Percentiles rank a stretch among this genome's conserved stretches.
phyloP scores from a whole-genome alignment of 169 alveolate genomes.

The Plasmodium gonderi region DNA sequence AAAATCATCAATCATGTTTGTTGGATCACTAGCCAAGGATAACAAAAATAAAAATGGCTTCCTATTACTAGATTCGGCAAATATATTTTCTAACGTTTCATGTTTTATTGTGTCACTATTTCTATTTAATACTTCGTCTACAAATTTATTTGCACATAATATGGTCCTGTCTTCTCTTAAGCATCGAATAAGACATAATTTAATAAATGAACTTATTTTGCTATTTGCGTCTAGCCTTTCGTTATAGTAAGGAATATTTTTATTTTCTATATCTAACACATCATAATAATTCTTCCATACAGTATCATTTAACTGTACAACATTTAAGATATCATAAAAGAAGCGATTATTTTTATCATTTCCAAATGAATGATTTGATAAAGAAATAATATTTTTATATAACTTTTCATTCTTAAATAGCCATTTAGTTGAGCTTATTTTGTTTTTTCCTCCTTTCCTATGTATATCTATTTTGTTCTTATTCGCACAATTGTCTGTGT shows the following conservation, averaged over 20 bases:
- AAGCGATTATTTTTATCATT: constrained; percentile 91
- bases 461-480: constrained; percentile 79
- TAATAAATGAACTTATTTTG: constrained; percentile 92
- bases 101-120: constrained; percentile 93
- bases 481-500: background rate
- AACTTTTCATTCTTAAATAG: constrained; percentile 88
- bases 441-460: constrained; percentile 90
- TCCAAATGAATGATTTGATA: constrained; percentile 93
- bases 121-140: constrained; percentile 88
- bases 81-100: constrained; percentile 91
- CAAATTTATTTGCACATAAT: constrained; percentile 91
- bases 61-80: constrained; percentile 88
- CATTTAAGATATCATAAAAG: constrained; percentile 92
- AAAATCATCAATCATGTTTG: constrained; percentile 93
- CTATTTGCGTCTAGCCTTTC: constrained; percentile 90
- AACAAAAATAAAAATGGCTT: constrained; percentile 93
- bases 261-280: constrained; percentile 93
- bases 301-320: constrained; percentile 88
- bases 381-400: constrained; percentile 94
- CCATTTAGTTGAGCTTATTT: constrained; percentile 90
- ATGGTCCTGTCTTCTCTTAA: constrained; percentile 95
- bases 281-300: constrained; percentile 93
- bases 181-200: constrained; percentile 92
- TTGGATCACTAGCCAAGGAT: constrained; percentile 96
- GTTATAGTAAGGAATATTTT: constrained; percentile 93